Percentiles rank a stretch among this genome's conserved stretches.
Conservation (phyloP, 2,329 filamentous ascomycete genomes). For the Berkeleyomyces rouxiae region DNA sequence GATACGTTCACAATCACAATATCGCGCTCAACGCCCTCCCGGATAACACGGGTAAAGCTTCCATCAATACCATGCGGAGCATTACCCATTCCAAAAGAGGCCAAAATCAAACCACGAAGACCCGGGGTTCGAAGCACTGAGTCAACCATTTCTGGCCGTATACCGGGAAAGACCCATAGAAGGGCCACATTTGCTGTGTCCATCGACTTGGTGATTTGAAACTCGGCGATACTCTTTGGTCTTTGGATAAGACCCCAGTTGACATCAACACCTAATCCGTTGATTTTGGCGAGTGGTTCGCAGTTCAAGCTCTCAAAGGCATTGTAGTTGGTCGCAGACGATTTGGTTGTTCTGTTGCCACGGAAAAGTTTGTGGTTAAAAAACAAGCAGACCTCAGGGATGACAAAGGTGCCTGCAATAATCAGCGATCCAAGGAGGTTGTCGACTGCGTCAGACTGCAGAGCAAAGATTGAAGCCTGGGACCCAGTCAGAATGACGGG, state of each 20-base stretch:
- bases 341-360: conserved; percentile 75
- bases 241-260: conserved; percentile 64
- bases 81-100: conserved; percentile 89
- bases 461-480: conserved; percentile 72
- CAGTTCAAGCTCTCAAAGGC: conserved; percentile 83
- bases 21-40: conserved; percentile 59
- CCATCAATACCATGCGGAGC: conserved; percentile 70
- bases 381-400: conserved; percentile 84
- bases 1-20: conserved; percentile 83
- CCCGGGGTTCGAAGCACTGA: conserved; percentile 62
- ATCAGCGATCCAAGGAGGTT: conserved; percentile 79
- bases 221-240: conserved; percentile 56
- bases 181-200: conserved; percentile 83
- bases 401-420: conserved; percentile 79
- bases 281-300: conserved; percentile 64
- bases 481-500: conserved; percentile 75
- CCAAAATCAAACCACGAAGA: conserved; percentile 66
- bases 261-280: conserved; percentile 63
- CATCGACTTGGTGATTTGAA: conserved; percentile 56
- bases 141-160: conserved; percentile 85
- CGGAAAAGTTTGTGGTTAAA: conserved; percentile 85
- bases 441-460: conserved; percentile 82
- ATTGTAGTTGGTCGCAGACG: conserved; percentile 70
- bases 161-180: conserved; percentile 78
- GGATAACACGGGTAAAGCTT: conserved; percentile 60